phyloP scores from a whole-genome alignment of 1,139 yeast genomes.

The Yamadazyma kanchanaburiensis region DNA sequence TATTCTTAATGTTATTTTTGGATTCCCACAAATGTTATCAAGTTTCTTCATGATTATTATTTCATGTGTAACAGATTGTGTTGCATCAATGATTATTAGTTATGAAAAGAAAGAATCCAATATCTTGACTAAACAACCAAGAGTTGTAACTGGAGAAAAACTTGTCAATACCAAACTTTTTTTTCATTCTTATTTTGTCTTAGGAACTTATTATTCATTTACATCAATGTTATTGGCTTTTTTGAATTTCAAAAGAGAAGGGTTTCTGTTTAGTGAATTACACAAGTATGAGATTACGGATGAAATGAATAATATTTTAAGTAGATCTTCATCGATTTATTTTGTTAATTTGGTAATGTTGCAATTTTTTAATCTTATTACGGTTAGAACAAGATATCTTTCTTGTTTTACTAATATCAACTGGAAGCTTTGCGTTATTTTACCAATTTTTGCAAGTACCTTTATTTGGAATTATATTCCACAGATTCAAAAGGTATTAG shows the following conservation, averaged over 20 bases:
- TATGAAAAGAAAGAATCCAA: constrained; percentile 46
- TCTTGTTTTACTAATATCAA: constrained; percentile 32
- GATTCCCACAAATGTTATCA: constrained; percentile 49
- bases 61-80: constrained; percentile 47
- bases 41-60: constrained; percentile 53
- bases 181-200: constrained; percentile 40
- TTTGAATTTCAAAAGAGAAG: constrained; percentile 35
- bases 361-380: constrained; percentile 47
- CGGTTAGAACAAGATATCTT: constrained; percentile 43
- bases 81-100: constrained; percentile 43
- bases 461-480: constrained; percentile 48
- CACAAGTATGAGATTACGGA: constrained; percentile 27
- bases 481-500: constrained; percentile 34
- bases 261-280: constrained; percentile 33
- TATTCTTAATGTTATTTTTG: constrained; percentile 44
- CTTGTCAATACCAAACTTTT: constrained; percentile 41
- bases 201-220: constrained; percentile 43
- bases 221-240: constrained; percentile 43
- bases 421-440: constrained; percentile 30
- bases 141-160: constrained; percentile 40
- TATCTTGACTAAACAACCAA: constrained; percentile 39
- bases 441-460: constrained; percentile 38
- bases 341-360: constrained; percentile 48
- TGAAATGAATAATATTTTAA: constrained; percentile 20
- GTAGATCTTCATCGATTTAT: constrained; percentile 45